phyloP scores from a whole-genome alignment of 305 asterid genomes.

The Fraxinus nigra region DNA sequence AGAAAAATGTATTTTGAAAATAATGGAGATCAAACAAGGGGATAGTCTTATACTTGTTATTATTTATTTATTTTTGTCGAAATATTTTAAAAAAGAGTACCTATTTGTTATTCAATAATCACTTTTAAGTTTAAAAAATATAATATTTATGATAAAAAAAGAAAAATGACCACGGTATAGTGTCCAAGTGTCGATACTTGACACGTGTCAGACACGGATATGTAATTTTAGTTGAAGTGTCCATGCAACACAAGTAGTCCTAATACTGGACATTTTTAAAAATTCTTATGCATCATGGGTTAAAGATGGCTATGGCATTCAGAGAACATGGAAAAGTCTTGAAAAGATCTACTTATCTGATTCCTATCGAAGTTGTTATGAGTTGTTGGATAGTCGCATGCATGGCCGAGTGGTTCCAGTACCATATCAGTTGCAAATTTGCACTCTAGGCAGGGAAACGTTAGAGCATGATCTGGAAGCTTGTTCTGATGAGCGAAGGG shows the following conservation, averaged over 20 bases:
- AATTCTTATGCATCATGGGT: neutral
- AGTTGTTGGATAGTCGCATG: neutral
- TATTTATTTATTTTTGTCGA: neutral
- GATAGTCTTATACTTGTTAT: neutral
- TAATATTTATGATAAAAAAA: neutral
- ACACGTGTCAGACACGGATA: neutral
- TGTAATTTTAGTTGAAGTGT: neutral
- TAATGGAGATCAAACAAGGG: neutral
- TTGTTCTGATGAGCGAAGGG: neutral
- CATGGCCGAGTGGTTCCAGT: neutral
- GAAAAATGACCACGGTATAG: neutral
- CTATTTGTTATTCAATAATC: neutral
- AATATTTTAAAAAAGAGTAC: no score
- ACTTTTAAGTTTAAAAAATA: no score
- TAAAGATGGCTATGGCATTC: neutral
- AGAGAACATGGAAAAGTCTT: neutral
- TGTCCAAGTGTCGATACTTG: neutral
- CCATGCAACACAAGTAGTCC: neutral
- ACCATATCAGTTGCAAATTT: neutral
- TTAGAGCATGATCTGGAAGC: neutral
- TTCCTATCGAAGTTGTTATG: neutral
- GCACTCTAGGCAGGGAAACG: neutral
- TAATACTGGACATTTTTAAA: neutral
- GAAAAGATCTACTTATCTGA: neutral
- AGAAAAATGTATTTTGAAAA: neutral